A percentile compares a stretch with the other conserved stretches of the same genome.
Conservation (phyloP, 163 green algal genomes). For the Scenedesmus sp. region DNA sequence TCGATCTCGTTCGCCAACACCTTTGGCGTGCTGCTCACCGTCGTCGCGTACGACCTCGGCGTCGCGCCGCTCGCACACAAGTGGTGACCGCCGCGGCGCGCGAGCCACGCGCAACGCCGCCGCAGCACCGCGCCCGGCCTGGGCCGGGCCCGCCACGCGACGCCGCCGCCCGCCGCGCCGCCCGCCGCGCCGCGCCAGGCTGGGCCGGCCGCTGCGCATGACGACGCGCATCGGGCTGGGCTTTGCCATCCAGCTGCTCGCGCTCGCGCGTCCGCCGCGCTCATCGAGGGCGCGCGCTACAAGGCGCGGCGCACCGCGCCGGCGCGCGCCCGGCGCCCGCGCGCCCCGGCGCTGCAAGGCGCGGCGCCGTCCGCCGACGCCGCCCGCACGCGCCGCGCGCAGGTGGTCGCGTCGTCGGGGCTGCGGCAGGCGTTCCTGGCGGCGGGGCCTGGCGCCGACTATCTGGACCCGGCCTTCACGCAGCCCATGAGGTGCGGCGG, state of each 20-base stretch:
- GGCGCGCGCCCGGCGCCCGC: too few relatives aligned
- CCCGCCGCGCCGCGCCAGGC: too few relatives aligned
- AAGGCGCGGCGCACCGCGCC: too few relatives aligned
- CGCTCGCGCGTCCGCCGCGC: conserved; percentile 18
- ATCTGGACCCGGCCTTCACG: conserved; percentile 3
- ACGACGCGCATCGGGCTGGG: conserved; percentile 21
- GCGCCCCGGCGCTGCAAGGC: too few relatives aligned
- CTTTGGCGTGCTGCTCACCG: conserved; percentile 37
- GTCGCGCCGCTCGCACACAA: conserved; percentile 10
- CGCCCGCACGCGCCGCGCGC: too few relatives aligned
- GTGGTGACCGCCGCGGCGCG: not conserved
- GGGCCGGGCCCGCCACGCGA: too few relatives aligned
- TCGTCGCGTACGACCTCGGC: conserved; percentile 29
- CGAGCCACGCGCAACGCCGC: not conserved
- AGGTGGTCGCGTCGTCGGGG: conserved; percentile 1
- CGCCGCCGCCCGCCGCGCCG: too few relatives aligned
- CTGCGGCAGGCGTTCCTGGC: not conserved
- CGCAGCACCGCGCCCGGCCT: too few relatives aligned
- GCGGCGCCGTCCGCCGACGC: not conserved
- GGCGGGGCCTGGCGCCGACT: conserved; percentile 11
- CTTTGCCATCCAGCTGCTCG: conserved; percentile 11
- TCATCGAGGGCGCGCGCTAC: conserved; percentile 26
- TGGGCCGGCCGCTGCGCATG: conserved; percentile 30
- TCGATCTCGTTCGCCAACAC: conserved; percentile 48
- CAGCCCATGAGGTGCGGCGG: conserved; percentile 38